phyloP scores from a whole-genome alignment of 1,284 basidiomycete species.

The Volvariella surrecta region DNA sequence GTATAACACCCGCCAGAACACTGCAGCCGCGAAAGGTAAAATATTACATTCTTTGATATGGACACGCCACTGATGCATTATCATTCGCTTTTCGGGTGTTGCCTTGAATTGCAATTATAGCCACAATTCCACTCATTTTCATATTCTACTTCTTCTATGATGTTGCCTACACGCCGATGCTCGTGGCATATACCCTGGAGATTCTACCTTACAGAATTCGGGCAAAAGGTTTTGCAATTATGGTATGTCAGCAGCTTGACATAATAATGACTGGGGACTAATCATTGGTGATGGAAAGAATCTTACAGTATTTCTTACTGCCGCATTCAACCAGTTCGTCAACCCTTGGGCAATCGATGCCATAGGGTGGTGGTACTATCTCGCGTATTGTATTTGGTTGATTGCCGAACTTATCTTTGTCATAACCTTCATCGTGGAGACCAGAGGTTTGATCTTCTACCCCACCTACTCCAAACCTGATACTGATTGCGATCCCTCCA shows the following conservation, averaged over 20 bases:
- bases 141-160: constrained; percentile 63
- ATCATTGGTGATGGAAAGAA: constrained; percentile 28
- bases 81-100: no score
- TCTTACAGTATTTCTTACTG: constrained; percentile 43
- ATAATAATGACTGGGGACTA: constrained; percentile 1
- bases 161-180: constrained; percentile 56
- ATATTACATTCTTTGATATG: constrained; percentile 1
- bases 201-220: constrained; percentile 62
- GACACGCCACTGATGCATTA: background rate
- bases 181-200: constrained; percentile 59
- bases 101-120: constrained; percentile 18
- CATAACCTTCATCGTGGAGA: constrained; percentile 51
- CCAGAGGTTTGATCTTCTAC: constrained; percentile 32
- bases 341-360: constrained; percentile 64
- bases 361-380: constrained; percentile 63
- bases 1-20: constrained; percentile 37
- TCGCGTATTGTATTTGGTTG: constrained; percentile 56
- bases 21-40: constrained; percentile 45
- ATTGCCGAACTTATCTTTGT: constrained; percentile 50
- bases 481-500: background rate
- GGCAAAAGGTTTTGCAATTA: constrained; percentile 59
- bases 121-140: constrained; percentile 67
- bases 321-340: constrained; percentile 66
- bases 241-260: constrained; percentile 30
- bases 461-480: background rate